phyloP scores from a whole-genome alignment of 2,329 filamentous ascomycete genomes.

The Rutstroemia sp. region DNA sequence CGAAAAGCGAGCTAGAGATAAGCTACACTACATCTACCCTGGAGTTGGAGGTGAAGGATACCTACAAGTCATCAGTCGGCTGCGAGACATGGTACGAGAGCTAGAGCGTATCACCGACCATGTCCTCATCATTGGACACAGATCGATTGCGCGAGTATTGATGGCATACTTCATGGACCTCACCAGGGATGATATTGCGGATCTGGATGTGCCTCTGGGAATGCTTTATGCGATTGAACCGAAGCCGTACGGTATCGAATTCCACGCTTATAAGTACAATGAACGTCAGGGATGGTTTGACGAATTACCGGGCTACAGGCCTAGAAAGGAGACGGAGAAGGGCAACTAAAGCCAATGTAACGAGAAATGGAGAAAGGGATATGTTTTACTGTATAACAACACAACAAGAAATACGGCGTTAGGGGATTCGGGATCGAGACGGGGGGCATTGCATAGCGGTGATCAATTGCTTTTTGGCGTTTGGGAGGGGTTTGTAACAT shows the following conservation, averaged over 20 bases:
- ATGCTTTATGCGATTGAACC: constrained; percentile 94
- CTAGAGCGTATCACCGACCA: constrained; percentile 97
- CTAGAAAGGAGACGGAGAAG: constrained; percentile 44
- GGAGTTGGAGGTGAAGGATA: constrained; percentile 95
- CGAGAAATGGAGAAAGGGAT: not conserved
- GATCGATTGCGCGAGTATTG: constrained; percentile 83
- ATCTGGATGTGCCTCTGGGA: constrained; percentile 87
- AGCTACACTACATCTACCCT: constrained; percentile 93
- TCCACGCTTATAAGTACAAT: constrained; percentile 92
- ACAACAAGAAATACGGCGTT: not conserved
- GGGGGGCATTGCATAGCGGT: constrained; percentile 5
- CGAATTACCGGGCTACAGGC: constrained; percentile 75
- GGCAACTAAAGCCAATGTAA: constrained; percentile 15
- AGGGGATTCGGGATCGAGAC: not conserved
- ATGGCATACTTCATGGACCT: constrained; percentile 96
- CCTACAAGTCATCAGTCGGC: constrained; percentile 90
- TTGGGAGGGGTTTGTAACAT: no score
- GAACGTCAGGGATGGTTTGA: constrained; percentile 72
- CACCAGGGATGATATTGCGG: constrained; percentile 83
- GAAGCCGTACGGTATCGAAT: constrained; percentile 95
- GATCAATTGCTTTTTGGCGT: no score
- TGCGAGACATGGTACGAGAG: constrained; percentile 92
- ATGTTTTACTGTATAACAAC: no score
- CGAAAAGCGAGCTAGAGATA: constrained; percentile 69
- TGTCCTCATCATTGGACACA: constrained; percentile 84